phyloP scores from a whole-genome alignment of 805 yeast genomes.

The Gaillardinia entomophila region DNA sequence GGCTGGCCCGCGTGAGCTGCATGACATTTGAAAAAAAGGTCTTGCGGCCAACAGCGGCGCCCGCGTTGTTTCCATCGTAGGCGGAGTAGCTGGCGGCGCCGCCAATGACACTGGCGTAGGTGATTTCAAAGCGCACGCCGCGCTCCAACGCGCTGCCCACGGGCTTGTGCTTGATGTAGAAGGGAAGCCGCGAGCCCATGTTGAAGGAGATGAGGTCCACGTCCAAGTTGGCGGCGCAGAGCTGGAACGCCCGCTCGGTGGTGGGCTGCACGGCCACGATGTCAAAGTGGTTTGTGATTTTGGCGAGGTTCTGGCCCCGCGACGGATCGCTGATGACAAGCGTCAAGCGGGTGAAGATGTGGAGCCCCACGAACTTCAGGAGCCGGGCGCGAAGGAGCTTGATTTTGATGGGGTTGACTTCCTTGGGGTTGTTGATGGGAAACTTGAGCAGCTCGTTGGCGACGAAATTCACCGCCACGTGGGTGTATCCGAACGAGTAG shows the following conservation, averaged over 20 bases:
- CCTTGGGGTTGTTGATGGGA: slow-evolving; percentile 36
- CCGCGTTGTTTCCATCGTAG: slow-evolving; percentile 11
- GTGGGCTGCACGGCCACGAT: slow-evolving; percentile 75
- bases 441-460: slow-evolving; percentile 47
- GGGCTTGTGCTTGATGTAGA: slow-evolving; percentile 75
- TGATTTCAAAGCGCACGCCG: slow-evolving; percentile 78
- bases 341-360: slow-evolving; percentile 66
- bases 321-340: slow-evolving; percentile 71
- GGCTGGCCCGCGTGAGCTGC: slow-evolving; percentile 71
- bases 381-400: slow-evolving; percentile 13
- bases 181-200: slow-evolving; percentile 59
- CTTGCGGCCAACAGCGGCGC: slow-evolving; percentile 40
- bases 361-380: slow-evolving; percentile 24
- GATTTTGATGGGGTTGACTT: slow-evolving; percentile 47
- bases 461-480: slow-evolving; percentile 68
- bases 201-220: slow-evolving; percentile 77
- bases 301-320: slow-evolving; percentile 58
- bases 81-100: slow-evolving; percentile 25
- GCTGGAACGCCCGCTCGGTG: slow-evolving; percentile 71
- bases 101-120: slow-evolving; percentile 52
- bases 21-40: slow-evolving; percentile 67
- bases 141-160: slow-evolving; percentile 77
- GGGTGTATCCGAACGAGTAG: slow-evolving; percentile 63
- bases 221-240: slow-evolving; percentile 71
- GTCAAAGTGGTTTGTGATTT: slow-evolving; percentile 54